phyloP scores from a whole-genome alignment of 805 yeast genomes.

The Candida peoriensis region DNA sequence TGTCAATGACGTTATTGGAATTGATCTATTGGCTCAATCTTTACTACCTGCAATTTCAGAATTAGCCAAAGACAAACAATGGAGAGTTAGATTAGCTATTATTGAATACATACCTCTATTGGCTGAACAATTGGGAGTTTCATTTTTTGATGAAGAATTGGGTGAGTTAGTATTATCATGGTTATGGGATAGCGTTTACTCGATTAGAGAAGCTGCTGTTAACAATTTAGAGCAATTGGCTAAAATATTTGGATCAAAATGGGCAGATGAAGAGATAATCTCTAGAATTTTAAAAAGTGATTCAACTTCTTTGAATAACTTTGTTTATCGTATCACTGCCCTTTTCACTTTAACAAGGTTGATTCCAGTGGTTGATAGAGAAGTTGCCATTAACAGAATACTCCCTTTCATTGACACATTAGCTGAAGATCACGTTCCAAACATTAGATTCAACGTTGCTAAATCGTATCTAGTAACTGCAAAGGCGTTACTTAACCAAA shows the following conservation, averaged over 20 bases:
- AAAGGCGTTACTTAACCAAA: conserved; percentile 44
- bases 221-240: conserved; percentile 74
- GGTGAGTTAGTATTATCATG: conserved; percentile 92
- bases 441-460: conserved; percentile 92
- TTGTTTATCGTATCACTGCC: conserved; percentile 88
- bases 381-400: conserved; percentile 55
- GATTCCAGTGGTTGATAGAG: conserved; percentile 60
- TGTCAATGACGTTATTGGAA: conserved; percentile 93
- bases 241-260: conserved; percentile 82
- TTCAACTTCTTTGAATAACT: conserved; percentile 46
- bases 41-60: conserved; percentile 94
- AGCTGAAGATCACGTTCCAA: conserved; percentile 81
- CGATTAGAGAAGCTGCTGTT: conserved; percentile 96
- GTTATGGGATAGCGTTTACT: conserved; percentile 97
- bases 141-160: conserved; percentile 87
- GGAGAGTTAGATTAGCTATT: conserved; percentile 97
- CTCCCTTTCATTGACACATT: conserved; percentile 76
- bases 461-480: conserved; percentile 66
- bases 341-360: conserved; percentile 82
- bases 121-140: conserved; percentile 90
- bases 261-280: conserved; percentile 87
- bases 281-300: conserved; percentile 58
- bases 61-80: conserved; percentile 90
- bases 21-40: conserved; percentile 78
- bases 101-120: conserved; percentile 93